Base-by-base conservation (phyloP, 306 rosid species). In the Pterocarpus macrocarpus region DNA sequence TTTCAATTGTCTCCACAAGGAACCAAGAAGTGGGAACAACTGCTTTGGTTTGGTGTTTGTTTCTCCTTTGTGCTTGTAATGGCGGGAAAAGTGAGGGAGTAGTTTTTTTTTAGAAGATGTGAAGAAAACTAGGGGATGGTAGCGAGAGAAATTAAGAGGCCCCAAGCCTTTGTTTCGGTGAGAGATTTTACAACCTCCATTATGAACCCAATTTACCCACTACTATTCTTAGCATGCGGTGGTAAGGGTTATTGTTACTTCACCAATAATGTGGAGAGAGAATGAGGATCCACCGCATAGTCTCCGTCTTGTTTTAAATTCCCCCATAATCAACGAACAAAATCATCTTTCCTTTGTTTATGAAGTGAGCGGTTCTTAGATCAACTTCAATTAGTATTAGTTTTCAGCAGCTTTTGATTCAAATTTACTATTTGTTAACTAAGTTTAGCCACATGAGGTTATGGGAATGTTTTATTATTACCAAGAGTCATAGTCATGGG, bases 181-280 rank as follows among this genome's bases (percentile, higher is more conserved):
- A 69, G 52, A 28, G 76, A 64, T 69, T 69, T 82, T 45, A 28
- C 36, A 75, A 71, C 80, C 73, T 45, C 77, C 84, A 39, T 50
- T 82, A 73, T 70, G 10, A 68, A 74, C 71, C 67, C 38, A 69
- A 79, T 64, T 75, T 79, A 76, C 70, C 15, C 64, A 80, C 35
- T 86, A 32, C 87, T 81, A 83, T 86, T 69, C 67, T 80, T 70
- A 62, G 39, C 72, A 16, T 86, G 87, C 4, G 85, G 75, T 83
- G 65, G 35, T 71, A 39, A 50, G 34, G 68, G 2, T 3, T 16
- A 64, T 17, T 39, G 14, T 58, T 47, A 47, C 38, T 32, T 67
- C 38, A 30, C 47, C n/a, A 72, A 45, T 69, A 22, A 66, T 57
- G 58, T 62, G 55, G 8, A 63, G 38, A 35, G 62, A 10, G n/a